Conservation (phyloP, 2,329 filamentous ascomycete species). For the Fusarium xylarioides region DNA sequence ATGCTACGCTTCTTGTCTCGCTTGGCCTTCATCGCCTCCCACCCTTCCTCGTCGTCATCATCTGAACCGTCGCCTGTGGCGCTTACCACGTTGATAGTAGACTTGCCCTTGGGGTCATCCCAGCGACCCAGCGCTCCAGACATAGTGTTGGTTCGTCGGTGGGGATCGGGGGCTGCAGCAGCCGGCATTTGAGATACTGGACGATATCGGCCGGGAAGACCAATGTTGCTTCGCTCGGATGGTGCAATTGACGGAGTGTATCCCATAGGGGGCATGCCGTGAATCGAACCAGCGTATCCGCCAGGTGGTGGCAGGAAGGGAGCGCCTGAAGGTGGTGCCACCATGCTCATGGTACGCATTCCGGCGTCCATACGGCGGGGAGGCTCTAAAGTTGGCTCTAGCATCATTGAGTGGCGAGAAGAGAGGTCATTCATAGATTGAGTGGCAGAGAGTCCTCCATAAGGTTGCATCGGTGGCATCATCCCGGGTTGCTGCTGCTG, state of each 20-base stretch:
- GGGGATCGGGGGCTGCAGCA: slow-evolving; percentile 42
- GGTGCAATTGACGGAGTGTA: slow-evolving; percentile 95
- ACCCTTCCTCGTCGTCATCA: slow-evolving; percentile 74
- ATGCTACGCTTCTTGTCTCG: slow-evolving; percentile 72
- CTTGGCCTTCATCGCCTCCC: slow-evolving; percentile 76
- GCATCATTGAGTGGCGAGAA: slow-evolving; percentile 57
- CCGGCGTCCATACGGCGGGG: slow-evolving; percentile 54
- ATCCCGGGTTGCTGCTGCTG: slow-evolving; percentile 36
- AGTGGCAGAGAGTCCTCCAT: slow-evolving; percentile 43
- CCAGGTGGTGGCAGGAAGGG: slow-evolving; percentile 63
- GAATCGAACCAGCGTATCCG: slow-evolving; percentile 45
- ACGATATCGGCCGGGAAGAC: slow-evolving; percentile 87
- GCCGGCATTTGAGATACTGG: slow-evolving; percentile 77
- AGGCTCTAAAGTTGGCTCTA: slow-evolving; percentile 57
- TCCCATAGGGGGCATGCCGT: slow-evolving; percentile 58
- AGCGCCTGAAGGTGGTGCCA: slow-evolving; percentile 69
- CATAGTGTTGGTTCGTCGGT: slow-evolving; percentile 48
- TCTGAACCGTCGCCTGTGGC: slow-evolving; percentile 54
- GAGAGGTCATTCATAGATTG: slow-evolving; percentile 57
- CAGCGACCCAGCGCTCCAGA: slow-evolving; percentile 46
- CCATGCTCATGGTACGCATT: slow-evolving; percentile 83
- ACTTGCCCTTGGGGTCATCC: slow-evolving; percentile 46
- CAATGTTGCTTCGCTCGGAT: slow-evolving; percentile 93
- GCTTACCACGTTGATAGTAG: slow-evolving; percentile 51
- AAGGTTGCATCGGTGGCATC: slow-evolving; percentile 44